These are phyloP conservation scores for Pholiota microspora DNA, from an alignment of 768 basidiomycete species.

Conservation along the genomic window DNA sequence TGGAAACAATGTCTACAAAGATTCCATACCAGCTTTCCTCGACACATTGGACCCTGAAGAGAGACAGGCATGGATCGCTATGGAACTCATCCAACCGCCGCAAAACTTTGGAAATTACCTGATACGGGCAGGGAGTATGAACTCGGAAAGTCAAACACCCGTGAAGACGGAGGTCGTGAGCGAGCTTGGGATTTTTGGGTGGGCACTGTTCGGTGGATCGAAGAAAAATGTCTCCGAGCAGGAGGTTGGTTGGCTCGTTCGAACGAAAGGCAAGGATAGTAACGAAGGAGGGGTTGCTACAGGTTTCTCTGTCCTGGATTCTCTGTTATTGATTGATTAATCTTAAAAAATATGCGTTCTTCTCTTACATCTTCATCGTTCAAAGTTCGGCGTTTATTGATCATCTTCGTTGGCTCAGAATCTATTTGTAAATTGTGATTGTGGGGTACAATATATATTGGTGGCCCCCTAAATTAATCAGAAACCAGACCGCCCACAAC, in stretches of 20 bases:
- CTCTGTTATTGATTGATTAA: conserved; percentile 54
- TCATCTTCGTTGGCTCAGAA: not conserved
- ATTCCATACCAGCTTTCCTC: conserved; percentile 76
- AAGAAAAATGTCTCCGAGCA: conserved; percentile 49
- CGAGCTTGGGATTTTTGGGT: conserved; percentile 92
- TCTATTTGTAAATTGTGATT: not conserved
- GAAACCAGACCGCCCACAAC: not conserved
- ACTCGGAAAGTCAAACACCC: conserved; percentile 28
- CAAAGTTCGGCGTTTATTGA: not conserved
- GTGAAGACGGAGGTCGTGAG: conserved; percentile 73
- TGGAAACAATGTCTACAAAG: conserved; percentile 93
- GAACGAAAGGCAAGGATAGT: conserved; percentile 88
- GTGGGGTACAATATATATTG: not conserved
- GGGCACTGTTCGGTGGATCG: conserved; percentile 66
- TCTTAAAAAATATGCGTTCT: not conserved
- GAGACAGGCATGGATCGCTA: conserved; percentile 89
- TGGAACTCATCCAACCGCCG: conserved; percentile 89
- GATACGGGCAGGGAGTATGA: conserved; percentile 62
- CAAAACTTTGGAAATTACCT: conserved; percentile 67
- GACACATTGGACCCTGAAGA: conserved; percentile 56
- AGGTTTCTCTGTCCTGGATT: conserved; percentile 78
- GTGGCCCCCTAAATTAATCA: not conserved
- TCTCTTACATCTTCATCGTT: not conserved
- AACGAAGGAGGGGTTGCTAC: conserved; percentile 92
- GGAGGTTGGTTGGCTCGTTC: conserved; percentile 78